Conservation (phyloP, 2,329 filamentous ascomycete genomes). For the Immersiporthe knoxdaviesiana region DNA sequence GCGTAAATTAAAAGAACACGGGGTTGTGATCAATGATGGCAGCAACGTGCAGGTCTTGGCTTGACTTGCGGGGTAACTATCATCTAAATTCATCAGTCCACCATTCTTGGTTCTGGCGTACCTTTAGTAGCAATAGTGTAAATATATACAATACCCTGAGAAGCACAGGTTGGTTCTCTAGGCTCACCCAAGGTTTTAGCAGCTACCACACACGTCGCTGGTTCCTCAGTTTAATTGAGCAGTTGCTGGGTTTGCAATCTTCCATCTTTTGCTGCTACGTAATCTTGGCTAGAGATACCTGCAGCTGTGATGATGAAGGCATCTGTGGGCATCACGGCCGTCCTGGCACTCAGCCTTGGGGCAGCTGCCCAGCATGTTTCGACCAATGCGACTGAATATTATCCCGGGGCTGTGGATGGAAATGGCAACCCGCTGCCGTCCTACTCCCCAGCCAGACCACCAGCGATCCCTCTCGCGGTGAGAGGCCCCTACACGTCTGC, state of each 20-base stretch:
- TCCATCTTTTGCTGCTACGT: background rate
- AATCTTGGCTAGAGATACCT: slow-evolving; percentile 2
- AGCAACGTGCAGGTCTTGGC: background rate
- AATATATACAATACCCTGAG: background rate
- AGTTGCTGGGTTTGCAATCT: background rate
- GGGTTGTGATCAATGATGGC: background rate
- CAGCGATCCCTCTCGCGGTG: slow-evolving; percentile 51
- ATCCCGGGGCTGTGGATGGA: slow-evolving; percentile 12
- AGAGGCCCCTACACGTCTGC: slow-evolving; percentile 58
- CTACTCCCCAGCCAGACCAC: slow-evolving; percentile 39
- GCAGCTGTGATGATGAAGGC: slow-evolving; percentile 3
- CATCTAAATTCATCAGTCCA: background rate
- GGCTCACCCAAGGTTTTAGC: background rate
- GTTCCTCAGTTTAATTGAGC: background rate
- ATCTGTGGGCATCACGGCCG: background rate
- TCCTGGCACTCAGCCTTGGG: background rate
- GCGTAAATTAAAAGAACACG: background rate
- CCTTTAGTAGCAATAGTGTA: background rate
- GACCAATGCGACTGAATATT: slow-evolving; percentile 3
- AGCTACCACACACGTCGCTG: background rate
- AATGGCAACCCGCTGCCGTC: slow-evolving; percentile 29
- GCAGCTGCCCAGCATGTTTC: background rate
- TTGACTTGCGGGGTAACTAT: background rate
- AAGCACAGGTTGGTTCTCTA: background rate
- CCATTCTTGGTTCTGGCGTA: background rate